Percentiles rank a stretch among this genome's conserved stretches.
These are phyloP conservation scores for Candida odintsovae DNA, from an alignment of 805 yeast species.

Conservation along the genomic window DNA sequence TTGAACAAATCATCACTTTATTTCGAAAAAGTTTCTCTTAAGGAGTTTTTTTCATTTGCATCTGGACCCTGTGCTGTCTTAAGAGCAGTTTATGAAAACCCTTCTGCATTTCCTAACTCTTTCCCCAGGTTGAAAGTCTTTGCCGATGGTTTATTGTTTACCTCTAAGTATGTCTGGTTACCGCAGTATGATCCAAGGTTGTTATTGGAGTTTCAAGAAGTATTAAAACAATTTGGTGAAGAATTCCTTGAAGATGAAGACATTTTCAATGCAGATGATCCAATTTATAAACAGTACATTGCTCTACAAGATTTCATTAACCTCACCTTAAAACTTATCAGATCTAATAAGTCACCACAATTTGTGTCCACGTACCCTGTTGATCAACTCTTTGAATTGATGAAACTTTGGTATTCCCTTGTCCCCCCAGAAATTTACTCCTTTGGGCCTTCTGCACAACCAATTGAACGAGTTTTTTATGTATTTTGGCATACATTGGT, in stretches of 20 bases:
- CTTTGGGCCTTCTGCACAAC: conserved; percentile 7
- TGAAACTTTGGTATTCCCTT: conserved; percentile 12
- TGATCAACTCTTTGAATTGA: conserved; percentile 7
- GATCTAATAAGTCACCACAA: conserved; percentile 4
- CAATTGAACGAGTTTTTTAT: conserved; percentile 13
- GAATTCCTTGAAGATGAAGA: conserved; percentile 10
- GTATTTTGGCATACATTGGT: conserved; percentile 14
- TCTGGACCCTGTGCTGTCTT: conserved; percentile 18
- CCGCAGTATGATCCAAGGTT: conserved; percentile 17
- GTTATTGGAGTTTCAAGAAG: conserved; percentile 14
- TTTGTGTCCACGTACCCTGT: conserved; percentile 17
- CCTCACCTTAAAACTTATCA: conserved; percentile 1
- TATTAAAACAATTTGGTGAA: conserved; percentile 15
- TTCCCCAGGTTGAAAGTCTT: conserved; percentile 6
- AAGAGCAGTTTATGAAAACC: conserved; percentile 11
- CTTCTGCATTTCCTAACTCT: conserved; percentile 11
- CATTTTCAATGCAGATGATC: conserved; percentile 4
- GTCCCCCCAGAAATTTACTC: conserved; percentile 16
- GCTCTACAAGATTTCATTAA: conserved; percentile 1
- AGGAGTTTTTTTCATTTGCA: conserved; percentile 15
- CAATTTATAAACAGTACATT: conserved; percentile 2
- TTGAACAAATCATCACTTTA: conserved; percentile 10
- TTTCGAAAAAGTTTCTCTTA: conserved; percentile 3
- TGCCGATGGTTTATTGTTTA: conserved; percentile 18
- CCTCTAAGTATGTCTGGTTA: conserved; percentile 13